phyloP scores from a whole-genome alignment of 768 basidiomycete genomes.

The Amanita polypyramis region DNA sequence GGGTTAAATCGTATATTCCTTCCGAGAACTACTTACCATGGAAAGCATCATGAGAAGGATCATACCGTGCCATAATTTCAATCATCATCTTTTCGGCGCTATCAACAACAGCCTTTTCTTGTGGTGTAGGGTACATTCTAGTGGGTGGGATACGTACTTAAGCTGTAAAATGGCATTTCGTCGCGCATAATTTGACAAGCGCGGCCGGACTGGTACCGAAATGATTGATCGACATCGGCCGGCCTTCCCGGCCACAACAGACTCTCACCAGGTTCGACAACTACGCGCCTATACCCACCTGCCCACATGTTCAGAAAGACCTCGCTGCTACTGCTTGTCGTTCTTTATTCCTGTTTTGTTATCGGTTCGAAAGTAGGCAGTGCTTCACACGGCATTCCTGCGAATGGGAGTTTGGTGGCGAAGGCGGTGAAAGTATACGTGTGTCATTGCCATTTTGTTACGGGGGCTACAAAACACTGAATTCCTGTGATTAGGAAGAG shows the following conservation, averaged over 20 bases:
- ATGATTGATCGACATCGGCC: neutral
- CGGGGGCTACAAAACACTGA: neutral
- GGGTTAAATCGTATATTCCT: constrained; percentile 3
- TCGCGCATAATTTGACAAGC: neutral
- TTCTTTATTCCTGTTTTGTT: constrained; percentile 28
- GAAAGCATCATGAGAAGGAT: constrained; percentile 71
- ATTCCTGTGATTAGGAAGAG: constrained; percentile 20
- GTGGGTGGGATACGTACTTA: constrained; percentile 1
- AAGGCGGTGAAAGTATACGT: constrained; percentile 17
- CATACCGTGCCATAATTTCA: constrained; percentile 65
- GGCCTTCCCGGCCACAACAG: neutral
- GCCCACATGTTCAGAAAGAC: constrained; percentile 19
- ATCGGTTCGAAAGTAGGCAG: neutral
- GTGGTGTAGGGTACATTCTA: constrained; percentile 39
- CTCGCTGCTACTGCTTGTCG: constrained; percentile 23
- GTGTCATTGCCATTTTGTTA: constrained; percentile 7
- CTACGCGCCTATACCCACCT: neutral
- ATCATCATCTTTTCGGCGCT: constrained; percentile 63
- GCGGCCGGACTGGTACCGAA: neutral
- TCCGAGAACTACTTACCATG: constrained; percentile 44
- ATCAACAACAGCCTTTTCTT: constrained; percentile 41
- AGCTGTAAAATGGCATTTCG: too few species aligned
- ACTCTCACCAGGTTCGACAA: neutral
- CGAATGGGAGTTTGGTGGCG: constrained; percentile 2
- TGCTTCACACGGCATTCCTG: neutral